Base-by-base conservation (phyloP, 495 filamentous ascomycete genomes). In the Cetradonia linearis region DNA sequence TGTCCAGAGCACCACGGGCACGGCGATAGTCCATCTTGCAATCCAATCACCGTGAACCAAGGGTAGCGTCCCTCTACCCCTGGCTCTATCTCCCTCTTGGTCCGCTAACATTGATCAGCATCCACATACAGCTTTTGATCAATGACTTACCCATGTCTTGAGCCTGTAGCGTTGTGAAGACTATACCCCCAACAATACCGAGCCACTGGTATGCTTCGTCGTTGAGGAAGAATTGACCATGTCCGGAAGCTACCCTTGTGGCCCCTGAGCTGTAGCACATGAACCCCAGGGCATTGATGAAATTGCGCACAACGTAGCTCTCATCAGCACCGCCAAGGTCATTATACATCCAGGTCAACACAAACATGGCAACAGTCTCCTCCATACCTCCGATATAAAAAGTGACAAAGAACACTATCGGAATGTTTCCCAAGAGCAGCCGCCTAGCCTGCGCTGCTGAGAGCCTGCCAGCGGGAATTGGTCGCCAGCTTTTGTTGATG, bases 401-500 rank as follows among this genome's bases (percentile, higher is more conserved):
- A 53, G 59, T 73, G 1, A 74, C 18, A 5, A 57, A 49, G 34
- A 77, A 56, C 20, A 66, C 68, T 13, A 72, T 6, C 0, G 78
- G 73, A 42, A 79, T 69, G 8, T 63, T 28, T 5, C 62, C 36
- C 0, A 80, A 64, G 30, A 83, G 42, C 1, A 71, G 42, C 3
- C 63, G 60, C 31, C 71, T 68, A 5, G 78, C 70, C 37, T 77
- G 68, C 0, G 63, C 64, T 0, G 64, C 42, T 10, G 71, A 74
- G 14, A 83, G 65, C 11, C 71, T 69, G 1, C 70, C 66, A 0
- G 67, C 63, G 0, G 78, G 79, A 4, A 85, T 69, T 0, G 78
- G 77, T 1, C 82, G 73, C 78, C 80, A 84, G 3, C 78, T 77
- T 67, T 84, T 86, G 70, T 86, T 86, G 63, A 80, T 62, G 0